Percentiles rank a stretch among this genome's conserved stretches.
phyloP scores from a whole-genome alignment of 257 asterid genomes.

The Nicotiana otophora region DNA sequence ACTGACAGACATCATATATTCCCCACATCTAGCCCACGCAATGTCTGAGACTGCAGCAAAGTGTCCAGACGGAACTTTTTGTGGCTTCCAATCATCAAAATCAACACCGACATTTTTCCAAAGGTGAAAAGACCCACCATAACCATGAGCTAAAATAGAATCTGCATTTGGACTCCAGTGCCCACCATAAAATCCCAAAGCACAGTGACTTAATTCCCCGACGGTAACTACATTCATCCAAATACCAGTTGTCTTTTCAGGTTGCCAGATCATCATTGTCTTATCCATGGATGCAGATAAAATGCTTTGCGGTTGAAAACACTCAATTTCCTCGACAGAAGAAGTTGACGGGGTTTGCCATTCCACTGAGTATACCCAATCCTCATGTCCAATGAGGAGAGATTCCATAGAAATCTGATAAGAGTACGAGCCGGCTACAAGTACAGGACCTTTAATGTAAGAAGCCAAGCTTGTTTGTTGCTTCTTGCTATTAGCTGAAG shows the following conservation, averaged over 20 bases:
- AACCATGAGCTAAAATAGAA: constrained; percentile 88
- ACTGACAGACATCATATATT: constrained; percentile 80
- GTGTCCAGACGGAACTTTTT: constrained; percentile 96
- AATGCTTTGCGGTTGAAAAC: constrained; percentile 77
- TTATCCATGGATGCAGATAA: constrained; percentile 97
- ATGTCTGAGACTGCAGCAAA: constrained; percentile 85
- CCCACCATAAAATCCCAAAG: constrained; percentile 94
- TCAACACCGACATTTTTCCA: constrained; percentile 79
- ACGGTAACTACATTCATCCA: constrained; percentile 98
- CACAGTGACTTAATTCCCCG: constrained; percentile 93
- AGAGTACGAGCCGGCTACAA: constrained; percentile 52
- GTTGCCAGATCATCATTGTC: constrained; percentile 99
- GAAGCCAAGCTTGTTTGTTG: constrained; percentile 62
- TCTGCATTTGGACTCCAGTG: constrained; percentile 81
- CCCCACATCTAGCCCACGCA: constrained; percentile 78
- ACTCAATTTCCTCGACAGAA: constrained; percentile 38
- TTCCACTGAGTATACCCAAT: constrained; percentile 96
- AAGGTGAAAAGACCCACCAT: constrained; percentile 90
- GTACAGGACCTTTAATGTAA: constrained; percentile 87
- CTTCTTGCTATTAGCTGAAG: constrained; percentile 26
- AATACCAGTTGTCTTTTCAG: constrained; percentile 88
- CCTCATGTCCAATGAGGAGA: constrained; percentile 95
- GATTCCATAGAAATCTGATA: constrained; percentile 86
- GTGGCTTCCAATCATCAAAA: constrained; percentile 90
- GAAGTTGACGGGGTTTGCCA: constrained; percentile 82